Evolutionary conservation across 179 eudicot species (phyloP), one percentile per base, ranked within the genome.

Genomic region (Drosera spatulata): DNA sequence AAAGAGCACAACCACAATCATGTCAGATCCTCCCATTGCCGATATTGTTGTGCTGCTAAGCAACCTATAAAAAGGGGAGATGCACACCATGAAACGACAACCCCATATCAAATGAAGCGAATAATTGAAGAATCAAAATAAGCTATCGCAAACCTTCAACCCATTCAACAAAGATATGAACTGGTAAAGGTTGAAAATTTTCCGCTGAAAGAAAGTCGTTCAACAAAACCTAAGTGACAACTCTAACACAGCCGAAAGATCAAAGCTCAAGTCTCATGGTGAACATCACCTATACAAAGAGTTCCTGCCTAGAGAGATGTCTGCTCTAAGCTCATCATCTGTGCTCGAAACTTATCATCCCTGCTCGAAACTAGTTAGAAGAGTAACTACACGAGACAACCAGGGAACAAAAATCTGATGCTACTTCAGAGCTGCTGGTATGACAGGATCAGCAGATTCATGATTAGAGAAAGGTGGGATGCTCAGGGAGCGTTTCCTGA

Each of bases 401-500:
- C 7, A n/a, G 41, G 41, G 72, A 63, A 79, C 50, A 72, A 8
- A 58, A 53, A 14, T 53, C 39, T 62, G 41, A 50, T 13, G 14
- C 58, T 70, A 65, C 22, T 67, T 66, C 15, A 56, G 62, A 7
- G 53, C 59, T 43, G 45, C 6, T 4, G 45, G 6, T 7, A 43
- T 7, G 56, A 66, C 60, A 22, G 66, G 50, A 61, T 65, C 80
- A 52, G 57, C 66, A 7, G 56, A 55, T 41, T 70, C 77, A 45
- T 61, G 81, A 61, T 73, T 80, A n/a, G 69, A 75, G 37, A 60
- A 65, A 8, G 75, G 69, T 0, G 97, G 84, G 61, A 82, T 82
- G 69, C 96, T 86, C 58, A 66, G 75, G 42, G 95, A 80, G 39
- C 88, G 87, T 66, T 61, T 84, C 62, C 79, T 82, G 65, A 80